Evolutionary conservation across 2,329 filamentous ascomycete species (phyloP).

Genomic region (Penicillium sp.): DNA sequence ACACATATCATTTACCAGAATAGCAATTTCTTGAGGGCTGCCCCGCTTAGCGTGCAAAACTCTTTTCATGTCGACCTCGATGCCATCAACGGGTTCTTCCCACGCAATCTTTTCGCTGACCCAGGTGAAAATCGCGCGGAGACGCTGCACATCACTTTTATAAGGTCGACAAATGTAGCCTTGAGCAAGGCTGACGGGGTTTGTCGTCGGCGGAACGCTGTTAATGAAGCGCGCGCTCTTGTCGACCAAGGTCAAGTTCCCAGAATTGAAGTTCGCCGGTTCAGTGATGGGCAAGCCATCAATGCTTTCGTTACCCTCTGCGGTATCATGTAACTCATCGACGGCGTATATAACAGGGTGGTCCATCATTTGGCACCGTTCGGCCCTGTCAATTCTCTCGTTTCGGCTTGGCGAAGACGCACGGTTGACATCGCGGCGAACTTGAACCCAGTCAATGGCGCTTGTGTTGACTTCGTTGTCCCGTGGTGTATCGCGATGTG

Average conservation of each 20-base stretch:
- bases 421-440: conserved; percentile 90
- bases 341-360: conserved; percentile 84
- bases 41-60: conserved; percentile 82
- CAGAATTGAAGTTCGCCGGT: conserved; percentile 74
- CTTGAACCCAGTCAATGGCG: conserved; percentile 88
- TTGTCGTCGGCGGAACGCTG: conserved; percentile 77
- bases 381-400: conserved; percentile 78
- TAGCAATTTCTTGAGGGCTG: conserved; percentile 83
- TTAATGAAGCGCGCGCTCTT: conserved; percentile 92
- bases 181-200: conserved; percentile 77
- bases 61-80: conserved; percentile 71
- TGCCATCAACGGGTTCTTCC: conserved; percentile 92
- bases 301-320: conserved; percentile 85
- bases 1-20: conserved; percentile 92
- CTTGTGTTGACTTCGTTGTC: conserved; percentile 67
- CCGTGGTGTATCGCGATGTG: conserved; percentile 54
- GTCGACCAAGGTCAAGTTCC: conserved; percentile 85
- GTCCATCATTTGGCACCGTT: conserved; percentile 93
- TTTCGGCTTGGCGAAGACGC: conserved; percentile 91
- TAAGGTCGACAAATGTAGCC: conserved; percentile 93
- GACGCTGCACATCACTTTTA: conserved; percentile 85
- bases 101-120: conserved; percentile 90
- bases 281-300: conserved; percentile 81
- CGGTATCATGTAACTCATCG: conserved; percentile 79
- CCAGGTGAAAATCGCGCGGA: conserved; percentile 97